Evolutionary conservation across 73 alveolate species (phyloP).

Genomic region (Paramecium primaurelia): DNA sequence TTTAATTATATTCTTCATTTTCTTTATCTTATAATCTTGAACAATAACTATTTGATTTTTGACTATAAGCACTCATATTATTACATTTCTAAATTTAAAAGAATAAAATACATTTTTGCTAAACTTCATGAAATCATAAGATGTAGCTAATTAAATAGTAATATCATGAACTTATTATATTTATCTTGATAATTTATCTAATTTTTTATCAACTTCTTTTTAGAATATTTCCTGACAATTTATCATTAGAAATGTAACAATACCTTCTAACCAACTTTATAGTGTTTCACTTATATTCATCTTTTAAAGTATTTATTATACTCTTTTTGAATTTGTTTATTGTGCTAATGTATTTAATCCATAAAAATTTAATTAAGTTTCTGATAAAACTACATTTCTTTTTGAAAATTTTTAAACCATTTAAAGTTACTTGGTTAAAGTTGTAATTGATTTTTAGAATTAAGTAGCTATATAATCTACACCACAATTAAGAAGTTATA

Average conservation of each 20-base stretch:
- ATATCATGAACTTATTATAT: background rate
- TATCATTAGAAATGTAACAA: background rate
- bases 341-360: background rate
- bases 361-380: background rate
- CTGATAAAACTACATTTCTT: background rate
- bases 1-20: background rate
- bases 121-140: background rate
- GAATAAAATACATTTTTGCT: background rate
- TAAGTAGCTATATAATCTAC: background rate
- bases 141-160: background rate
- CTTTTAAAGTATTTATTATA: background rate
- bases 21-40: background rate
- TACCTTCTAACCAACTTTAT: background rate
- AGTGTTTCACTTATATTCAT: background rate
- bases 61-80: background rate
- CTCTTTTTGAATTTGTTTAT: background rate
- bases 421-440: background rate
- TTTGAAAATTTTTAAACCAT: background rate
- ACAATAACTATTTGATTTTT: background rate
- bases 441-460: background rate
- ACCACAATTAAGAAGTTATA: background rate
- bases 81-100: background rate
- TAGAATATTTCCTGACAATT: background rate
- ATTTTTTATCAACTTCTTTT: background rate
- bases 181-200: background rate